Base-by-base conservation (phyloP, 192 early-diverging fungal genomes). In the Coemansia sp. region DNA sequence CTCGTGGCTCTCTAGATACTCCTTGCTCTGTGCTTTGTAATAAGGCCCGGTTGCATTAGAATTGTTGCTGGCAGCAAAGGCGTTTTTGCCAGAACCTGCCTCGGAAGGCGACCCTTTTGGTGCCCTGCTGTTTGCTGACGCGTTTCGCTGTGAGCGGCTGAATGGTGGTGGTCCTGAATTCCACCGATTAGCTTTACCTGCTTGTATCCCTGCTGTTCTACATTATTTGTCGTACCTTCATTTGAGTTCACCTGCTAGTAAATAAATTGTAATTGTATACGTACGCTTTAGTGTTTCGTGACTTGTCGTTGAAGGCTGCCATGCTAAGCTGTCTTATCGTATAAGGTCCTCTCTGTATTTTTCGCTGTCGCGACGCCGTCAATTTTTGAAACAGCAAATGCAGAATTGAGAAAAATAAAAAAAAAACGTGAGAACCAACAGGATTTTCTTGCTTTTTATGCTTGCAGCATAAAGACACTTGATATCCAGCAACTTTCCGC, bases 131-230 rank as follows among this genome's bases (percentile, higher is more conserved):
- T 46, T 67, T 18, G 38, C 46, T 31, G 57, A 53, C 45, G 60
- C 41, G 33, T 57, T 52, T 40, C 62, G 65, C 23, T 65, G 49
- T 10, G 56, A 21, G 8, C 73, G 63, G n/a, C 36, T 38, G 15
- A 70, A 42, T 26, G 59, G 74, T 10, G 74, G 68, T 19, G 74
- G 68, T 0, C 74, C 74, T 6, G 74, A 49, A 38, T 46, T 66
- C 74, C 74, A 78, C 16, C 59, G 44, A 35, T 35, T 42, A 3
- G 53, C 16, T 62, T 57, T 49, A 31, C 62, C 55, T 46, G 45
- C 50, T 31, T 59, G 55, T 46, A 41, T 28, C 11, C 51, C 39
- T 15, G 30, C 36, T 10, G 33, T 35, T 6, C 33, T 35, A 35
- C 33, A 35, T 35, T 35, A 1, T 7, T 35, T 7, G 1, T 2